A percentile compares a stretch with the other conserved stretches of the same genome.
phyloP scores from a whole-genome alignment of 208 protist genomes.

The Novymonas esmeraldas region DNA sequence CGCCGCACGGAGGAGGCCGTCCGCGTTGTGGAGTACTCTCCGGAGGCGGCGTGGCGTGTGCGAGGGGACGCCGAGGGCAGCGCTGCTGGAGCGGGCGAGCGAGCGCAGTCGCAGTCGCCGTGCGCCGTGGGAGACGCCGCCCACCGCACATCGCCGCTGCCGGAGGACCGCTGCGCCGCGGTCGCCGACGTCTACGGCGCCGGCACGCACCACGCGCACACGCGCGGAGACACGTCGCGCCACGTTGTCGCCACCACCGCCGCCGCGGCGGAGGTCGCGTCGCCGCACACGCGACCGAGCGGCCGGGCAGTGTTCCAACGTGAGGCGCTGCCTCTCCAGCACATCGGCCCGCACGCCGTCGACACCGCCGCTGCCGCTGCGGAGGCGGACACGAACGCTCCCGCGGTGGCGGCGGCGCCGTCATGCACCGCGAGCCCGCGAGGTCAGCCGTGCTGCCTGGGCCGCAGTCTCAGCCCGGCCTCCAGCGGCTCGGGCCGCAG shows the following conservation, averaged over 20 bases:
- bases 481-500: conserved; percentile 31
- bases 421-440: neutral
- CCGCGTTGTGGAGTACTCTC: conserved; percentile 29
- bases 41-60: conserved; percentile 12
- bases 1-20: conserved; percentile 25
- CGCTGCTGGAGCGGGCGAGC: neutral
- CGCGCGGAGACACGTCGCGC: neutral
- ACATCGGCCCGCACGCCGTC: neutral
- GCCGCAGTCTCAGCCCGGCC: conserved; percentile 25
- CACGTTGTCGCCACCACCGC: neutral
- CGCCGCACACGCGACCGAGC: conserved; percentile 20
- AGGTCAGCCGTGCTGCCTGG: conserved; percentile 5
- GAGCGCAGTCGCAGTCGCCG: neutral
- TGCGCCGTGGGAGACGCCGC: too few relatives aligned
- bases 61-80: neutral
- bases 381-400: conserved; percentile 2
- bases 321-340: conserved; percentile 9
- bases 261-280: conserved; percentile 1
- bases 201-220: neutral
- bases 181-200: conserved; percentile 30
- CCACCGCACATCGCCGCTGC: too few relatives aligned
- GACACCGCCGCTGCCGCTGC: too few relatives aligned
- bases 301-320: conserved; percentile 23
- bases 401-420: neutral
- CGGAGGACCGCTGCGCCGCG: conserved; percentile 22